Evolutionary conservation across 78 protist species (phyloP).

Genomic region (Speleostelium caveatum): DNA sequence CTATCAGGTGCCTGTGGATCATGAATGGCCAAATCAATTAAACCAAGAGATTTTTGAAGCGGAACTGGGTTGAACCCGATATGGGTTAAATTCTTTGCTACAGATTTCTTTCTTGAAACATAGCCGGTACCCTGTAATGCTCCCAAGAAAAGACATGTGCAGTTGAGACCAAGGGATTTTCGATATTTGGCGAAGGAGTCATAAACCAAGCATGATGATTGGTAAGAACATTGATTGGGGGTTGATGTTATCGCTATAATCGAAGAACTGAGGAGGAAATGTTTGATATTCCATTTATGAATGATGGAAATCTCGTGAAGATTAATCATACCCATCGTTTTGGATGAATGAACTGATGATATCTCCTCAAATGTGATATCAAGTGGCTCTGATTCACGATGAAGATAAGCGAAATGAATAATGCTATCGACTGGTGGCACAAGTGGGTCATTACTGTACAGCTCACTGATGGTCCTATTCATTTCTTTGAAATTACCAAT

Average conservation of each 20-base stretch:
- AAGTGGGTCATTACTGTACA: background rate
- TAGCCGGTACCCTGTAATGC: background rate
- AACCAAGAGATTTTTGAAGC: no score
- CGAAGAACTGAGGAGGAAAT: constrained; percentile 74
- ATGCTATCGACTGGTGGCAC: background rate
- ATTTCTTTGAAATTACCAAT: background rate
- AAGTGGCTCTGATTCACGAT: background rate
- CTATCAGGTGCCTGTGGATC: no score
- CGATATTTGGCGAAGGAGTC: constrained; percentile 74
- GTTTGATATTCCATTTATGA: background rate
- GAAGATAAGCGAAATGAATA: background rate
- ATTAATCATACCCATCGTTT: constrained; percentile 77
- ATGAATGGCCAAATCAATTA: no score
- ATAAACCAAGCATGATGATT: constrained; percentile 68
- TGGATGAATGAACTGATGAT: constrained; percentile 8
- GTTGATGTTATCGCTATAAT: constrained; percentile 47
- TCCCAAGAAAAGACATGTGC: background rate
- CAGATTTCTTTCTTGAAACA: background rate
- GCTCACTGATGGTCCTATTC: background rate
- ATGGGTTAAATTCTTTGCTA: no score
- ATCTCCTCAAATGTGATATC: background rate
- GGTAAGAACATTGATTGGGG: constrained; percentile 77
- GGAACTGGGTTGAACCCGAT: no score
- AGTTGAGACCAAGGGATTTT: constrained; percentile 12
- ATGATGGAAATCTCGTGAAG: constrained; percentile 46